Conservation (phyloP, 2,329 filamentous ascomycete species). For the Fusarium proliferatum region DNA sequence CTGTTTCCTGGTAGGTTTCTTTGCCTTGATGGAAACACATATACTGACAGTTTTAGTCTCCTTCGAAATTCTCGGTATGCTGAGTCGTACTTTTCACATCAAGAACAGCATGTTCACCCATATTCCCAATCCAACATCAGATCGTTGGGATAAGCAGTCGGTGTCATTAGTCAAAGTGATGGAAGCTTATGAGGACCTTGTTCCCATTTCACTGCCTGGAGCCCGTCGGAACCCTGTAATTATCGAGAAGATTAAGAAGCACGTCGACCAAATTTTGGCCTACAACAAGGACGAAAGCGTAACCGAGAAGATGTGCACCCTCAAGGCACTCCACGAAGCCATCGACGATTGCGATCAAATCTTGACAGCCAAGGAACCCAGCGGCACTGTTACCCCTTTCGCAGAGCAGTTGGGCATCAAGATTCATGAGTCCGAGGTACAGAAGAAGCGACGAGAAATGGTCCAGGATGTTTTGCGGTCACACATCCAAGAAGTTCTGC, state of each 20-base stretch:
- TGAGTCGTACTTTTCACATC: conserved; percentile 62
- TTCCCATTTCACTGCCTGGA: conserved; percentile 38
- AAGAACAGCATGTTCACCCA: conserved; percentile 62
- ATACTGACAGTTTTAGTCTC: conserved; percentile 55
- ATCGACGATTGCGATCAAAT: conserved; percentile 57
- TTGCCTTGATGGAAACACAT: not conserved
- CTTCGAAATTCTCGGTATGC: conserved; percentile 70
- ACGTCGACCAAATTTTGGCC: conserved; percentile 41
- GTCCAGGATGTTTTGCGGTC: conserved; percentile 60
- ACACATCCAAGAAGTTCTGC: conserved; percentile 61
- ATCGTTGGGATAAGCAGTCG: conserved; percentile 63
- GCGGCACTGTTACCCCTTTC: conserved; percentile 14
- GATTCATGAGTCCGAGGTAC: conserved; percentile 29
- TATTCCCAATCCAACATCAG: conserved; percentile 67
- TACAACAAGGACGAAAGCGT: conserved; percentile 38
- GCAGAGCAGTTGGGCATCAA: conserved; percentile 4
- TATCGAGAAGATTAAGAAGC: conserved; percentile 40
- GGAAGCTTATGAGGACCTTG: conserved; percentile 50
- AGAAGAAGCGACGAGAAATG: conserved; percentile 47
- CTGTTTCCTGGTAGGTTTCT: conserved; percentile 59
- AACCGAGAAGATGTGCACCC: conserved; percentile 48
- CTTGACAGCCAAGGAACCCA: conserved; percentile 50
- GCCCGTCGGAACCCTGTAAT: conserved; percentile 38
- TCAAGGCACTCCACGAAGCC: conserved; percentile 54
- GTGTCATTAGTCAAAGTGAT: conserved; percentile 58